Conservation (phyloP, 1,284 basidiomycete species). For the Taiwanofungus camphoratus region DNA sequence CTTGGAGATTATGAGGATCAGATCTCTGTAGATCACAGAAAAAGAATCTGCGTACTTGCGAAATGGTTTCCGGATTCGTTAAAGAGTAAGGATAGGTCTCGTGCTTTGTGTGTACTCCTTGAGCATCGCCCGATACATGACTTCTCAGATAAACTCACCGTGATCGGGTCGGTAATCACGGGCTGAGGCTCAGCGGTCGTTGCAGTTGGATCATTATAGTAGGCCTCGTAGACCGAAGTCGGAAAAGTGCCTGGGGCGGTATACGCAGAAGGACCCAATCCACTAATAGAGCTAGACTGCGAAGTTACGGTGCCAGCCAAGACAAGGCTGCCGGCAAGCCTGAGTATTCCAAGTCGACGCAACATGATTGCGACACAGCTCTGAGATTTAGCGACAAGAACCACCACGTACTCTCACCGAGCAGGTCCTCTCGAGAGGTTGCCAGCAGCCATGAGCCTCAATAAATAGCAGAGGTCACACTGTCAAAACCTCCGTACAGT, state of each 20-base stretch:
- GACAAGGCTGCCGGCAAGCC: not conserved
- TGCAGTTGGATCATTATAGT: constrained; percentile 68
- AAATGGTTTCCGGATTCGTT: constrained; percentile 55
- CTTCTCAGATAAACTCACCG: constrained; percentile 31
- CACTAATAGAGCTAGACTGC: constrained; percentile 5
- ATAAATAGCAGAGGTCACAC: not conserved
- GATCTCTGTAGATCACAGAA: too few species aligned
- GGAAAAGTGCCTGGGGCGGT: constrained; percentile 62
- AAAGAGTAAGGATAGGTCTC: constrained; percentile 48
- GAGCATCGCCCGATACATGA: not conserved
- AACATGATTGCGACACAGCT: too few species aligned
- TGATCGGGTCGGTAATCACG: constrained; percentile 61
- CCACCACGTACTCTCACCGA: too few species aligned
- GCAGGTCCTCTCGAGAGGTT: not conserved
- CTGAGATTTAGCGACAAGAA: too few species aligned
- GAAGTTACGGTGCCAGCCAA: not conserved
- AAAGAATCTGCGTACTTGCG: constrained; percentile 36
- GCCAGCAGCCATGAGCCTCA: not conserved
- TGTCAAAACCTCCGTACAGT: not conserved
- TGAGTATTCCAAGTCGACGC: too few species aligned
- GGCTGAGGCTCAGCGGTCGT: constrained; percentile 67
- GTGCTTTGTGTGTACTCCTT: constrained; percentile 39
- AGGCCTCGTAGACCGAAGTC: constrained; percentile 53
- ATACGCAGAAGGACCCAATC: constrained; percentile 39
- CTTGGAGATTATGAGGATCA: too few species aligned